Conservation (phyloP, 1,139 yeast genomes). For the Candida tetrigidarum region DNA sequence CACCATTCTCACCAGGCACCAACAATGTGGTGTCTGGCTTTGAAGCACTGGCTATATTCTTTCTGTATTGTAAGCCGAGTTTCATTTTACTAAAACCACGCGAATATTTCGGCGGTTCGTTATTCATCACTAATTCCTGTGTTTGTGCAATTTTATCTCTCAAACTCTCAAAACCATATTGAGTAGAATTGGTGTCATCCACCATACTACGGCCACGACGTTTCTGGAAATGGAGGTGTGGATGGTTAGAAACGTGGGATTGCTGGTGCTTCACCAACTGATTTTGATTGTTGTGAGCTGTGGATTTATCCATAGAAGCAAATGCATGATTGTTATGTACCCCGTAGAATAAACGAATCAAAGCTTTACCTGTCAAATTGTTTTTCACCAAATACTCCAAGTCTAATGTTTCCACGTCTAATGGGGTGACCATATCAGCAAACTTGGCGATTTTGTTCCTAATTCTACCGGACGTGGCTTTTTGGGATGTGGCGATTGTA, state of each 20-base stretch:
- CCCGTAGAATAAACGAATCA: constrained; percentile 42
- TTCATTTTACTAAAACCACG: constrained; percentile 43
- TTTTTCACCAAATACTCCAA: constrained; percentile 38
- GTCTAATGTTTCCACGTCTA: constrained; percentile 50
- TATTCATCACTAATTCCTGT: constrained; percentile 20
- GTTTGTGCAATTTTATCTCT: constrained; percentile 37
- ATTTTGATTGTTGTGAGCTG: neutral
- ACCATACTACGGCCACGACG: constrained; percentile 16
- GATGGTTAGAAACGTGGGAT: constrained; percentile 16
- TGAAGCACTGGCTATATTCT: constrained; percentile 8
- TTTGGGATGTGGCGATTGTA: constrained; percentile 16
- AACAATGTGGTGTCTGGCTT: constrained; percentile 6
- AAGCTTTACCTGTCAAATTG: constrained; percentile 39
- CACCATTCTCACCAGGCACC: constrained; percentile 7
- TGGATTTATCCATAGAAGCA: neutral
- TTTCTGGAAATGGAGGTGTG: constrained; percentile 15
- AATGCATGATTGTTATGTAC: constrained; percentile 10
- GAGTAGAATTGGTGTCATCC: constrained; percentile 11
- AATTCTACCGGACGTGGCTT: constrained; percentile 31
- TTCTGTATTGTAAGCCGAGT: constrained; percentile 35
- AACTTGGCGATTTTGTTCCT: constrained; percentile 42
- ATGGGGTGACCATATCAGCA: constrained; percentile 40
- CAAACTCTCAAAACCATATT: constrained; percentile 40
- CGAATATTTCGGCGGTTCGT: constrained; percentile 34
- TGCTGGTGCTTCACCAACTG: constrained; percentile 10